Percentiles rank a stretch among this genome's conserved stretches.
Conservation (phyloP, 176 grass and related monocot species). For the Rhipidocladum racemiflorum region DNA sequence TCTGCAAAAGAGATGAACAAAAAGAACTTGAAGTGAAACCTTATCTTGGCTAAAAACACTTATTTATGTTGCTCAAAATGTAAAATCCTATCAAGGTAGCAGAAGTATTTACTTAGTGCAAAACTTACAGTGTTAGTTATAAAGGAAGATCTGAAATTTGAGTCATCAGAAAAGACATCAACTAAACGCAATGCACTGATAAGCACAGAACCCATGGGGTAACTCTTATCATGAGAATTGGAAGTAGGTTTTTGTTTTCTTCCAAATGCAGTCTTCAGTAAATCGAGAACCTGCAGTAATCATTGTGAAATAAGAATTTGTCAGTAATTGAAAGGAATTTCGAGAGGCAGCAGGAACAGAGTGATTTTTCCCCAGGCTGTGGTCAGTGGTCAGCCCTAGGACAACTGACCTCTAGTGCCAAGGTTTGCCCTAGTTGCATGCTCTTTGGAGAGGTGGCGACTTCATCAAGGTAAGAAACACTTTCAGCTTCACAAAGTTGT, state of each 20-base stretch:
- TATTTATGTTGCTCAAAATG: slow-evolving; percentile 11
- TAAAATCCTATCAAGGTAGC: neutral
- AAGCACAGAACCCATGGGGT: slow-evolving; percentile 80
- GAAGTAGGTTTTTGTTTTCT: slow-evolving; percentile 47
- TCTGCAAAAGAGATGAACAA: slow-evolving; percentile 50
- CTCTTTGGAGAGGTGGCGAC: slow-evolving; percentile 70
- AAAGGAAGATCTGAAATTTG: slow-evolving; percentile 89
- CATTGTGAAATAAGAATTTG: slow-evolving; percentile 23
- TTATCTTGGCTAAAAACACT: neutral
- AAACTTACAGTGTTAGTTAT: slow-evolving; percentile 77
- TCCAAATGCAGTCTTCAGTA: slow-evolving; percentile 79
- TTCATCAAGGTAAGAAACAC: slow-evolving; percentile 96
- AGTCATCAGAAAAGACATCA: slow-evolving; percentile 98
- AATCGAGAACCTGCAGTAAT: slow-evolving; percentile 75
- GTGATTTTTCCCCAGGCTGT: neutral
- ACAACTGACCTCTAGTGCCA: slow-evolving; percentile 79
- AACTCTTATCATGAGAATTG: slow-evolving; percentile 51
- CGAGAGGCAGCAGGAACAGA: slow-evolving; percentile 18
- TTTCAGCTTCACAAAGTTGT: slow-evolving; percentile 98
- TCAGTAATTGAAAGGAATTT: slow-evolving; percentile 25
- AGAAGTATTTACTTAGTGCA: slow-evolving; percentile 11
- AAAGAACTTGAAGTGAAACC: slow-evolving; percentile 17
- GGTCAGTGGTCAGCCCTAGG: neutral
- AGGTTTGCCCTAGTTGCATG: slow-evolving; percentile 75
- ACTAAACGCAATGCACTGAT: slow-evolving; percentile 80